Conservation (phyloP, 2,329 filamentous ascomycete species). For the Metarhizium robertsii region DNA sequence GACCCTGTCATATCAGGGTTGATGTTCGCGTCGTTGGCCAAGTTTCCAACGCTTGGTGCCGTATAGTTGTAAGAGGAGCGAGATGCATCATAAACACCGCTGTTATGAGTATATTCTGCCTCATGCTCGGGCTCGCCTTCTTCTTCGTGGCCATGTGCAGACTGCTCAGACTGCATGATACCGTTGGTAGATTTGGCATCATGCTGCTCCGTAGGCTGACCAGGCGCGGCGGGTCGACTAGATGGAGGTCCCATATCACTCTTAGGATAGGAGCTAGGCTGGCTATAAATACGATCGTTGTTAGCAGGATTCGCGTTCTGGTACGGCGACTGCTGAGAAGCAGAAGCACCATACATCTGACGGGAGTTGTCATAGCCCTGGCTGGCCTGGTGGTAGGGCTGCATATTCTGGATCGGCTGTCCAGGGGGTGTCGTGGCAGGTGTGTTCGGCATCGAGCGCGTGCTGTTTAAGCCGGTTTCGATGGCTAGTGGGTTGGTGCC, state of each 20-base stretch:
- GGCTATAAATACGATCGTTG: slow-evolving; percentile 59
- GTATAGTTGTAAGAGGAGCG: slow-evolving; percentile 73
- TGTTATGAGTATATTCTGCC: slow-evolving; percentile 80
- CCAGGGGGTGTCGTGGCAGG: slow-evolving; percentile 83
- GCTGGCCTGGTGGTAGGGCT: slow-evolving; percentile 59
- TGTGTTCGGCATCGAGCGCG: slow-evolving; percentile 82
- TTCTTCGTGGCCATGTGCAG: slow-evolving; percentile 50
- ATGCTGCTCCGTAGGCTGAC: slow-evolving; percentile 50
- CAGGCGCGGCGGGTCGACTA: slow-evolving; percentile 46
- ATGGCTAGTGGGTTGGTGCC: slow-evolving; percentile 67
- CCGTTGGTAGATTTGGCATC: slow-evolving; percentile 59
- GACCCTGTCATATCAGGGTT: slow-evolving; percentile 78
- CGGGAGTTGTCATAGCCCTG: slow-evolving; percentile 70
- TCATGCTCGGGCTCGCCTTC: slow-evolving; percentile 67
- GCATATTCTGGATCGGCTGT: slow-evolving; percentile 62
- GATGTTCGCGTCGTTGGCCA: slow-evolving; percentile 69
- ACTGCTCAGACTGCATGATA: slow-evolving; percentile 45
- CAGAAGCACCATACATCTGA: slow-evolving; percentile 65
- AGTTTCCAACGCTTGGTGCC: slow-evolving; percentile 53
- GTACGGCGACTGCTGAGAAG: slow-evolving; percentile 64
- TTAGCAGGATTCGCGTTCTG: slow-evolving; percentile 50
- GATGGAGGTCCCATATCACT: slow-evolving; percentile 82
- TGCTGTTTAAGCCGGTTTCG: slow-evolving; percentile 66
- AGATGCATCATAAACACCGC: slow-evolving; percentile 61
- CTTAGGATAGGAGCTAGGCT: slow-evolving; percentile 63